Base-by-base conservation (phyloP, 345 rosid species). In the Salix purpurea region DNA sequence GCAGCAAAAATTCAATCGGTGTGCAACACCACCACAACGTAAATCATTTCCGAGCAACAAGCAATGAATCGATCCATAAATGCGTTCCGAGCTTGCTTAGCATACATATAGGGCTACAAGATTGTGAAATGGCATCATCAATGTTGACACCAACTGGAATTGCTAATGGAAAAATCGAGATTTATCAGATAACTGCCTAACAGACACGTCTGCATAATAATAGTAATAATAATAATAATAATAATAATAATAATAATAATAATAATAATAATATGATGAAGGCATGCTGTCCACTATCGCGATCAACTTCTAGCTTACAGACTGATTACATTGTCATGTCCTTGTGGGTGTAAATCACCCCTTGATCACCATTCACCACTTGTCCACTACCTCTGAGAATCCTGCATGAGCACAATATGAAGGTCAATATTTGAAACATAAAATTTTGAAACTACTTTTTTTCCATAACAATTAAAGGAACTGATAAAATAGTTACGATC, bases 301-400 rank as follows among this genome's bases (percentile, higher is more conserved):
- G 36, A 28, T 64, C 32, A 23, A 9, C 67, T 24, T 64, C 7
- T 12, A 30, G 19, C 65, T 32, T 70, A 62, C 71, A n/a, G 32
- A 32, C 28, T 56, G 62, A n/a, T 56, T 56, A n/a, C 62, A 9
- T 0, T 4, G 90, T 81, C 15, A 93, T 72, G 76, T 89, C 95
- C 76, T 88, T 86, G 82, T 96, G 99, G 76, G 87, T 87, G 78
- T 94, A 96, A 48, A 42, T 44, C 2, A 96, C 84, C 34, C 90
- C 93, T 72, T 89, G 92, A 84, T 96, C 98, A 66, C 97, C 97
- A 79, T 90, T 90, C 72, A 96, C 99, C 52, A 94, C 94, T 78
- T 96, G 99, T 46, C 99, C 99, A 7, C 81, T 84, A 60, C 99
- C 99, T 87, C 88, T 89, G 61, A 96, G 89, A 78, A 94, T 86